phyloP scores from a whole-genome alignment of 2,329 filamentous ascomycete genomes.

The Ophiocordyceps australis region DNA sequence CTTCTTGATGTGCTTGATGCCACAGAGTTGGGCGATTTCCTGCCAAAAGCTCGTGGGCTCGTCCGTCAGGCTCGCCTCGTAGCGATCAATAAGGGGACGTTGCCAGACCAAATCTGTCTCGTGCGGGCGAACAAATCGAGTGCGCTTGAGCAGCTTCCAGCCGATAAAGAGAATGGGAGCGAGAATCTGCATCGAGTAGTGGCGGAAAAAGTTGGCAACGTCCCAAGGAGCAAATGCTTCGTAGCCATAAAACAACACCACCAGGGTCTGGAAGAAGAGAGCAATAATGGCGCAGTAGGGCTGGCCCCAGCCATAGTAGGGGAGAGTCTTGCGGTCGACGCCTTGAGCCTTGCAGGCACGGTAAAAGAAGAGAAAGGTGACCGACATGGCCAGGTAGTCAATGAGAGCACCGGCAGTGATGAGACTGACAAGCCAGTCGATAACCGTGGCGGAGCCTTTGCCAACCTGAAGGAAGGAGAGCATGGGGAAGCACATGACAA shows the following conservation, averaged over 20 bases:
- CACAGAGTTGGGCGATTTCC: constrained; percentile 28
- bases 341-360: constrained; percentile 33
- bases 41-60: constrained; percentile 34
- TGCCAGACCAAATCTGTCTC: constrained; percentile 45
- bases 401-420: constrained; percentile 40
- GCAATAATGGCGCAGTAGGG: constrained; percentile 35
- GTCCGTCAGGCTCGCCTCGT: constrained; percentile 30
- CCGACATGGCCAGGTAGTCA: constrained; percentile 37
- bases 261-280: constrained; percentile 19
- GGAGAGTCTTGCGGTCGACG: constrained; percentile 30
- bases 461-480: constrained; percentile 33
- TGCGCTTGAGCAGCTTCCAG: constrained; percentile 48
- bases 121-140: constrained; percentile 29
- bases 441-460: constrained; percentile 26
- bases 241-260: constrained; percentile 37
- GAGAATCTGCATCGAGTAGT: constrained; percentile 39
- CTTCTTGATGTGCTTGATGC: constrained; percentile 13
- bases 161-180: constrained; percentile 32
- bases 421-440: constrained; percentile 35
- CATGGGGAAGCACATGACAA: constrained; percentile 34
- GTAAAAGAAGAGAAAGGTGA: constrained; percentile 27
- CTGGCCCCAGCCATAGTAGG: constrained; percentile 40
- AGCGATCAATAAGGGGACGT: constrained; percentile 37
- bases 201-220: constrained; percentile 26
- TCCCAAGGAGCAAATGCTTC: constrained; percentile 29